phyloP scores from a whole-genome alignment of 2,329 filamentous ascomycete genomes.

The Penicillium brasilianum region DNA sequence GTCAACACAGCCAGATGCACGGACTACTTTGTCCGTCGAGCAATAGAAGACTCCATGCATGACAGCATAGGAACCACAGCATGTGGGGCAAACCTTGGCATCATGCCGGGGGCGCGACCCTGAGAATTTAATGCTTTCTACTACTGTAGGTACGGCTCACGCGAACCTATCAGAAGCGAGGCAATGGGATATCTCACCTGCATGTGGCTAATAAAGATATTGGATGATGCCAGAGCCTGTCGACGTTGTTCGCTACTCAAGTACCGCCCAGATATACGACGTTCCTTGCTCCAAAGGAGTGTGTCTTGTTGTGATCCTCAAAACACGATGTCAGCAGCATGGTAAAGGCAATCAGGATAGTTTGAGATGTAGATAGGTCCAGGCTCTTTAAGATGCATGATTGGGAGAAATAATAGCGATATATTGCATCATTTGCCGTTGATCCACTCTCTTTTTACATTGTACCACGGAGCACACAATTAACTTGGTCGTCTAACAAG shows the following conservation, averaged over 20 bases:
- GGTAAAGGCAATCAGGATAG: not conserved
- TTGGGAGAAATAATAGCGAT: conserved; percentile 12
- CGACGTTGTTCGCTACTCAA: not conserved
- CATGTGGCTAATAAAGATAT: not conserved
- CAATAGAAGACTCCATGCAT: not conserved
- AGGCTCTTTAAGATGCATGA: not conserved
- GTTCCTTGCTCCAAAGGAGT: not conserved
- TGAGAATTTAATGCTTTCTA: not conserved
- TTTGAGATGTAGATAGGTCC: not conserved
- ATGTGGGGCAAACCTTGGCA: not conserved
- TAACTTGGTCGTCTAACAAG: not conserved
- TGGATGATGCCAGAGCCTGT: not conserved
- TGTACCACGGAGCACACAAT: not conserved
- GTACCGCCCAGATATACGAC: too few relatives aligned
- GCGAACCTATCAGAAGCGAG: not conserved
- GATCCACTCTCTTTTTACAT: not conserved
- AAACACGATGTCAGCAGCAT: not conserved
- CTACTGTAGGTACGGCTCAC: not conserved
- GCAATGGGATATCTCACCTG: not conserved
- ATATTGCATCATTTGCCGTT: conserved; percentile 17
- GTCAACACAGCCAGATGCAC: not conserved
- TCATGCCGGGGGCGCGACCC: not conserved
- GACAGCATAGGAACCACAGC: not conserved
- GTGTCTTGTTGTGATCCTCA: not conserved
- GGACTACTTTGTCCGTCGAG: not conserved